Base-by-base conservation (phyloP, 2,329 filamentous ascomycete species). In the Mariannaea sp. region DNA sequence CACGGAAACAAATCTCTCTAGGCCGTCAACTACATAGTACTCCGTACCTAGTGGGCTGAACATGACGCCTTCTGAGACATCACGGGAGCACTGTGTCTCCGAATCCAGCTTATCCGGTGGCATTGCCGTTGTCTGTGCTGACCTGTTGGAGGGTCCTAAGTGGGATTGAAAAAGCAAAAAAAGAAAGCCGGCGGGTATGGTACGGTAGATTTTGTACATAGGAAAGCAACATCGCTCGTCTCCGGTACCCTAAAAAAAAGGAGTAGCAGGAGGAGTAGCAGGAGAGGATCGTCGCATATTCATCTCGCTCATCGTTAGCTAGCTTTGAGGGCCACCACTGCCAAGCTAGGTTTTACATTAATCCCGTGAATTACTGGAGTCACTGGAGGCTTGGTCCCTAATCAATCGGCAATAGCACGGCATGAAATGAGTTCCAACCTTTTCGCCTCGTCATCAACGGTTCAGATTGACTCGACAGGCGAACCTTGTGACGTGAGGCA, bases 281-380 rank as follows among this genome's bases (percentile, higher is more conserved):
- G 22, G 22, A 24, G 22, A 8, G 39, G 56, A 57, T 57, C 54
- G 40, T 55, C 44, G 51, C 44, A 43, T 44, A 33, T 51, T 59
- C 56, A 51, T 57, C 43, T 57, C 35, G 54, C 40, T 43, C 29
- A 9, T 17, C n/a, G 6, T 12, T 17, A 35, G 40, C 24, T 24
- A 51, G 38, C 38, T 27, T 29, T 24, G 24, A 20, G 30, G 6
- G 27, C 19, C 13, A 22, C 41, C 14, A 2, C 19, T 29, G 10
- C 36, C 12, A 14, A 14, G 24, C 22, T n/a, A n/a, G n/a, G n/a
- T n/a, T n/a, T n/a, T n/a, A n/a, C 22, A 5, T 24, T 24, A 8
- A 24, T 24, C 22, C 8, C 5, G 22, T 24, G 22, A 24, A 24
- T 24, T 24, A n/a, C n/a, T n/a, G 36, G 7, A 24, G 14, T 2